Conservation (phyloP, 2,329 filamentous ascomycete genomes). For the Colletotrichum truncatum region DNA sequence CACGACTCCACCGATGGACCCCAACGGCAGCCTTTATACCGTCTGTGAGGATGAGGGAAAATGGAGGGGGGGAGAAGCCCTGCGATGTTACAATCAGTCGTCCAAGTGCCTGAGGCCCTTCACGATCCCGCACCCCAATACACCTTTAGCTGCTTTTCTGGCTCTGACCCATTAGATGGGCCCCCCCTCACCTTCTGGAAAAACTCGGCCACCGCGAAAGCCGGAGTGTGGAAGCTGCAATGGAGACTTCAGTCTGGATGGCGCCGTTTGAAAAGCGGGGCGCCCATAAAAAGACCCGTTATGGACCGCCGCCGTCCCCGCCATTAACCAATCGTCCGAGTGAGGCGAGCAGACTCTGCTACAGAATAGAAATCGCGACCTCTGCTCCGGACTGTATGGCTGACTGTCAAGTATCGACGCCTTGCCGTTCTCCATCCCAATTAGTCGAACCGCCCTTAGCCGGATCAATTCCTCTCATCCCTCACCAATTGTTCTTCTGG, state of each 20-base stretch:
- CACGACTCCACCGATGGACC: conserved; percentile 17
- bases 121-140: not conserved
- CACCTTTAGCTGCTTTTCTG: conserved; percentile 1
- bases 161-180: not conserved
- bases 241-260: not conserved
- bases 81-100: conserved; percentile 1
- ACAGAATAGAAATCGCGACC: conserved; percentile 3
- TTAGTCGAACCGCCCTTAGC: conserved; percentile 2
- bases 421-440: not conserved
- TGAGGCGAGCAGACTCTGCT: conserved; percentile 27
- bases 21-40: not conserved
- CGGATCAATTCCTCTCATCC: not conserved
- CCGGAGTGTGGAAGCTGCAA: conserved; percentile 18
- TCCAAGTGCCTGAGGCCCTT: not conserved
- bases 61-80: not conserved
- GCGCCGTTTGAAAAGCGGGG: conserved; percentile 27
- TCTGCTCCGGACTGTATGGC: not conserved
- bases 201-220: conserved; percentile 26
- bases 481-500: not conserved
- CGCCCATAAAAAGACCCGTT: conserved; percentile 15
- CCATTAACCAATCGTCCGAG: conserved; percentile 28
- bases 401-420: not conserved
- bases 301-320: conserved; percentile 25
- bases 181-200: conserved; percentile 28
- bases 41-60: not conserved